Conservation (phyloP, 441 rosid species). For the Dalechampia spathulata region DNA sequence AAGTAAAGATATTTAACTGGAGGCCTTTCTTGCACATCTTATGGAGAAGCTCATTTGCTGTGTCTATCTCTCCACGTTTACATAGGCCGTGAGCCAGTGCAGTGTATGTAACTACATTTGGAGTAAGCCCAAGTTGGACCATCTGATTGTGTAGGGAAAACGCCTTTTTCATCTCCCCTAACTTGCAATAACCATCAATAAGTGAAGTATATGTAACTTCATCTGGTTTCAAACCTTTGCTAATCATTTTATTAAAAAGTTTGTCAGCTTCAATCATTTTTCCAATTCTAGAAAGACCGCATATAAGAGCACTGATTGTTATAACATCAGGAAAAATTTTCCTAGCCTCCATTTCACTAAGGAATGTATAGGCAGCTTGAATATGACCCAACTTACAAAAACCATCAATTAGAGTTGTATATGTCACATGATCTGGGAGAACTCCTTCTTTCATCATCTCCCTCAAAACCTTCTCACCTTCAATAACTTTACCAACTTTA, state of each 20-base stretch:
- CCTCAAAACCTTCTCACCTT: conserved; percentile 53
- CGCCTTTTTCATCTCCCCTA: conserved; percentile 59
- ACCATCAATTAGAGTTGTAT: conserved; percentile 75
- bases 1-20: conserved; percentile 60
- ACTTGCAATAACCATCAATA: conserved; percentile 81
- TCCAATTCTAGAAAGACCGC: conserved; percentile 56
- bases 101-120: conserved; percentile 78
- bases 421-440: conserved; percentile 54
- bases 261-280: conserved; percentile 59
- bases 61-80: conserved; percentile 63
- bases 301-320: conserved; percentile 64
- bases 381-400: conserved; percentile 57
- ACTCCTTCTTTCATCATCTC: conserved; percentile 53
- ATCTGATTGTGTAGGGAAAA: conserved; percentile 75
- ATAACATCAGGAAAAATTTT: conserved; percentile 51
- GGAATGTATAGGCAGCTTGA: conserved; percentile 41
- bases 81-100: conserved; percentile 82
- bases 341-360: conserved; percentile 50
- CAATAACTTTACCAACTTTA: conserved; percentile 38
- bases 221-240: conserved; percentile 56
- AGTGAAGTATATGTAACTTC: conserved; percentile 67
- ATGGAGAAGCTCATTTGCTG: conserved; percentile 88
- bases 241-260: conserved; percentile 53
- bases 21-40: conserved; percentile 74
- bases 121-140: conserved; percentile 54